Evolutionary conservation across 2,329 filamentous ascomycete genomes (phyloP).

Genomic region (Neopestalotiopsis sp.): DNA sequence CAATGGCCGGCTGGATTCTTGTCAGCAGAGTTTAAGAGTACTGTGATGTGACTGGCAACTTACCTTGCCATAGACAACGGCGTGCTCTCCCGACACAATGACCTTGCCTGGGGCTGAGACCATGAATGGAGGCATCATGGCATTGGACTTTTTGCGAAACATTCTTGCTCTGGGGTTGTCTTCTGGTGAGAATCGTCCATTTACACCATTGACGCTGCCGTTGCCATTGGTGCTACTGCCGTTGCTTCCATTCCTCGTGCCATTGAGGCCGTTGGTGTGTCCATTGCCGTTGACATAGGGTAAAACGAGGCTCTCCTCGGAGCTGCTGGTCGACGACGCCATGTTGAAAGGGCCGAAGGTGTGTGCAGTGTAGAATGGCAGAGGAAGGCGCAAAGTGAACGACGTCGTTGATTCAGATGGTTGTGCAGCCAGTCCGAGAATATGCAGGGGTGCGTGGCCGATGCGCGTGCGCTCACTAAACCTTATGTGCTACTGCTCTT

Average conservation of each 20-base stretch:
- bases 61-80: slow-evolving; percentile 96
- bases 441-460: neutral
- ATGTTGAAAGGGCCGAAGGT: neutral
- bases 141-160: slow-evolving; percentile 63
- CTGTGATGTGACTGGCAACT: slow-evolving; percentile 20
- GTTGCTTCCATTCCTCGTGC: neutral
- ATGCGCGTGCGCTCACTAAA: neutral
- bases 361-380: neutral
- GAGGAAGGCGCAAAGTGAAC: neutral
- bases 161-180: slow-evolving; percentile 41
- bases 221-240: neutral
- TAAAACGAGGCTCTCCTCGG: neutral
- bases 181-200: slow-evolving; percentile 33
- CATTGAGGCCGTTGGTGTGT: neutral
- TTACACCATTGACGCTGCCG: slow-evolving; percentile 27
- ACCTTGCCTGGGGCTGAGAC: slow-evolving; percentile 97
- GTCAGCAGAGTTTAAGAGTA: neutral
- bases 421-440: neutral
- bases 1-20: slow-evolving; percentile 75
- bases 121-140: slow-evolving; percentile 90
- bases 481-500: neutral
- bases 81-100: slow-evolving; percentile 97
- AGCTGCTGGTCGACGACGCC: neutral
- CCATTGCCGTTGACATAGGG: neutral
- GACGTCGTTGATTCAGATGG: slow-evolving; percentile 2